A percentile compares a stretch with the other conserved stretches of the same genome.
Conservation (phyloP, 805 yeast species). For the Zygoascus flipseniorum region DNA sequence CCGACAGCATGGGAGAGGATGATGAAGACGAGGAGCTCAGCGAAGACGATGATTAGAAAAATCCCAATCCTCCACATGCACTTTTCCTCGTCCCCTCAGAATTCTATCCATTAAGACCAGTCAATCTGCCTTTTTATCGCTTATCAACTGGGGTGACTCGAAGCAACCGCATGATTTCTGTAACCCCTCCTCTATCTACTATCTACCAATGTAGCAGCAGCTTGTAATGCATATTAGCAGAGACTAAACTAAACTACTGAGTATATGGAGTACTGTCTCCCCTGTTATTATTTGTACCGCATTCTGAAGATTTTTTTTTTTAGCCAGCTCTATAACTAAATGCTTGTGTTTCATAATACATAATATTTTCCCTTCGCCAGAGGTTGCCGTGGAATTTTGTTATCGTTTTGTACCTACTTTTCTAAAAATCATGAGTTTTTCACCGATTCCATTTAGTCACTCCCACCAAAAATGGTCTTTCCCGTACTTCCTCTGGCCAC, state of each 20-base stretch:
- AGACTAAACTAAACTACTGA: too few species aligned
- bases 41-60: slow-evolving; percentile 33
- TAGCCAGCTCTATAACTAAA: neutral
- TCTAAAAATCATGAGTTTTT: neutral
- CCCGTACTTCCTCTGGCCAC: slow-evolving; percentile 3
- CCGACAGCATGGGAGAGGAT: slow-evolving; percentile 39
- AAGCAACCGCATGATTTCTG: too few species aligned
- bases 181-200: too few species aligned
- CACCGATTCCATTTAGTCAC: neutral
- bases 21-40: slow-evolving; percentile 38
- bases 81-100: too few species aligned
- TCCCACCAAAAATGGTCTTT: slow-evolving; percentile 9
- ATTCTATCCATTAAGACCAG: too few species aligned
- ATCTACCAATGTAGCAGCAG: too few species aligned
- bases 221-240: too few species aligned
- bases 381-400: neutral
- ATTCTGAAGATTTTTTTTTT: neutral
- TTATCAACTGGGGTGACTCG: too few species aligned
- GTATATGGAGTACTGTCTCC: too few species aligned
- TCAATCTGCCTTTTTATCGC: too few species aligned
- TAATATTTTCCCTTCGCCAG: neutral
- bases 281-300: slow-evolving; percentile 17
- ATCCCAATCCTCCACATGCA: too few species aligned
- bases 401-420: neutral
- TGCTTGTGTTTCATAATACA: neutral